Percentiles rank a stretch among this genome's conserved stretches.
Evolutionary conservation across 2,329 filamentous ascomycete genomes (phyloP).

Genomic region (Myriosclerotinia duriaeana): DNA sequence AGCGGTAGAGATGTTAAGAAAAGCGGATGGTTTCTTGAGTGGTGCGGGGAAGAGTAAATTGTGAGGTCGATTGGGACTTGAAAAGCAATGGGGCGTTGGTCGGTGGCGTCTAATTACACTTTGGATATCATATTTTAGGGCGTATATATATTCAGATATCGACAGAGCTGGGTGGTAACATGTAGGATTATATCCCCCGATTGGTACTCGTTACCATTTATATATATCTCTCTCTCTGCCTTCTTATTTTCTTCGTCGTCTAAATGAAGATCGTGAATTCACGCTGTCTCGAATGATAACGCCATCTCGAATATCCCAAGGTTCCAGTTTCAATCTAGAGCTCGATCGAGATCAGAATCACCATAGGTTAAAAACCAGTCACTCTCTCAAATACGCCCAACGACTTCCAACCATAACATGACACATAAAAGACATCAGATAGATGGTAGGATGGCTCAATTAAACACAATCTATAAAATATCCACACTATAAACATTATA

Average conservation of each 20-base stretch:
- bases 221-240: too few species aligned
- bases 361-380: not conserved
- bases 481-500: not conserved
- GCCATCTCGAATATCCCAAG: too few species aligned
- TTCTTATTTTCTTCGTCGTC: too few species aligned
- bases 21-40: conserved; percentile 44
- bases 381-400: not conserved
- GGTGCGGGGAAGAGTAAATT: conserved; percentile 3
- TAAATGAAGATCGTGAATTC: too few species aligned
- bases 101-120: too few species aligned
- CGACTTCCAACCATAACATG: not conserved
- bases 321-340: not conserved
- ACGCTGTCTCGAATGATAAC: too few species aligned
- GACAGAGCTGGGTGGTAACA: too few species aligned
- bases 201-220: too few species aligned
- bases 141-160: too few species aligned
- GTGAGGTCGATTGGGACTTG: not conserved
- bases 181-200: too few species aligned
- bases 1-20: conserved; percentile 65
- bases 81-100: too few species aligned
- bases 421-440: not conserved
- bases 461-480: not conserved
- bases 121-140: too few species aligned
- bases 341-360: not conserved
- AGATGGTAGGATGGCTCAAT: not conserved